phyloP scores from a whole-genome alignment of 768 basidiomycete genomes.

The Cantharellus anzutake region DNA sequence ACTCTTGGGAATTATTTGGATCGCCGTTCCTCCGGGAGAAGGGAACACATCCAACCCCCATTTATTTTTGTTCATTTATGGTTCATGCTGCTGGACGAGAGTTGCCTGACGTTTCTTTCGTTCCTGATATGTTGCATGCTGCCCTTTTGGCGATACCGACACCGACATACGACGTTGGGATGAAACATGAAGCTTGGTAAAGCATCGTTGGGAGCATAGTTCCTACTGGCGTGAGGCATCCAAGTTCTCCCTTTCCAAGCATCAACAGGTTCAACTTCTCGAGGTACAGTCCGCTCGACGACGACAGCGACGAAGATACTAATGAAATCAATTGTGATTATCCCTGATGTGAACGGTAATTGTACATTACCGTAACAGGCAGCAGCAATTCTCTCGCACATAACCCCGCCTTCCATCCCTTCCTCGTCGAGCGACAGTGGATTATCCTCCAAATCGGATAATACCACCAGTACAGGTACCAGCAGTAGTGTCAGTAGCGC shows the following conservation, averaged over 20 bases:
- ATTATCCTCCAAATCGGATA: neutral
- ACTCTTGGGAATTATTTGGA: too few species aligned
- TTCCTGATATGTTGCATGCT: neutral
- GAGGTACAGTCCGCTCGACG: constrained; percentile 32
- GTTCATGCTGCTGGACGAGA: too few species aligned
- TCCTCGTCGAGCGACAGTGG: neutral
- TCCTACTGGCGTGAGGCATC: constrained; percentile 90
- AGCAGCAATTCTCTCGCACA: constrained; percentile 83
- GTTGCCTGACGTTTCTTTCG: neutral
- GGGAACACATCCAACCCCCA: neutral
- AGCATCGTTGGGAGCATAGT: constrained; percentile 96
- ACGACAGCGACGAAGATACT: neutral
- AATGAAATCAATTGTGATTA: too few species aligned
- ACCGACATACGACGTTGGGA: neutral
- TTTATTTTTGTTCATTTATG: too few species aligned
- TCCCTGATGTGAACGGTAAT: constrained; percentile 1
- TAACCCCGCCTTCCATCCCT: constrained; percentile 38
- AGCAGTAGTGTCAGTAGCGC: neutral
- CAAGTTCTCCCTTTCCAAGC: constrained; percentile 82
- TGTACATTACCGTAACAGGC: constrained; percentile 28
- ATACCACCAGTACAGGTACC: neutral
- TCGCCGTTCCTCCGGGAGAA: neutral
- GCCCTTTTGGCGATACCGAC: neutral
- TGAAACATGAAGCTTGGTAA: constrained; percentile 47
- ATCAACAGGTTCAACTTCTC: constrained; percentile 91